Evolutionary conservation across 169 alveolate genomes (phyloP).

Genomic region (Plasmodium gaboni): DNA sequence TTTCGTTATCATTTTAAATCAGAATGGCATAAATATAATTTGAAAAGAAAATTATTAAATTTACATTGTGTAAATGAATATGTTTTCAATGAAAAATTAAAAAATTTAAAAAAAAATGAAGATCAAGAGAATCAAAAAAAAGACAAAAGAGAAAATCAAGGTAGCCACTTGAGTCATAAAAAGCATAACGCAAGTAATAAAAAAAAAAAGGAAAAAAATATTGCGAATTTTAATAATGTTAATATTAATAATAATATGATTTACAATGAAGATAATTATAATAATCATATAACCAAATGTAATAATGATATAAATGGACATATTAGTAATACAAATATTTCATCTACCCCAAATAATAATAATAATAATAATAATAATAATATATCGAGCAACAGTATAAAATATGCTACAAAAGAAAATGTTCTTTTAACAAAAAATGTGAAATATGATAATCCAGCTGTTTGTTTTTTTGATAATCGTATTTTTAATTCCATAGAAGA

Average conservation of each 20-base stretch:
- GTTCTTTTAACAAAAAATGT: constrained; percentile 39
- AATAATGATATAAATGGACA: constrained; percentile 1
- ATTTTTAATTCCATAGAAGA: constrained; percentile 76
- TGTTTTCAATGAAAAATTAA: constrained; percentile 77
- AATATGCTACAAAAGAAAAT: constrained; percentile 68
- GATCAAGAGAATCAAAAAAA: constrained; percentile 15
- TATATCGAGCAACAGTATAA: background rate
- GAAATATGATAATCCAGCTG: constrained; percentile 68
- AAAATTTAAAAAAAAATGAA: constrained; percentile 36
- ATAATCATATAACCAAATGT: background rate
- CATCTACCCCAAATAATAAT: background rate
- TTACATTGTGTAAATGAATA: constrained; percentile 75
- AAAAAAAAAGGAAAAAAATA: constrained; percentile 64
- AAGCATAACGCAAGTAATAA: constrained; percentile 6
- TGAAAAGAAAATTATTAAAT: constrained; percentile 85
- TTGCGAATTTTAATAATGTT: background rate
- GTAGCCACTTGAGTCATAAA: constrained; percentile 9
- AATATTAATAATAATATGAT: background rate
- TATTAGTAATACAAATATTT: background rate
- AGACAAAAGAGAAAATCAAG: constrained; percentile 4
- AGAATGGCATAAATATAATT: constrained; percentile 90
- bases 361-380: background rate
- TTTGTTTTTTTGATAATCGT: constrained; percentile 80
- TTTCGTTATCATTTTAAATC: constrained; percentile 87
- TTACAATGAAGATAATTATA: background rate